A percentile compares a stretch with the other conserved stretches of the same genome.
phyloP scores from a whole-genome alignment of 225 moss, liverwort and hornwort genomes.

The Physcomitrellopsis africana region DNA sequence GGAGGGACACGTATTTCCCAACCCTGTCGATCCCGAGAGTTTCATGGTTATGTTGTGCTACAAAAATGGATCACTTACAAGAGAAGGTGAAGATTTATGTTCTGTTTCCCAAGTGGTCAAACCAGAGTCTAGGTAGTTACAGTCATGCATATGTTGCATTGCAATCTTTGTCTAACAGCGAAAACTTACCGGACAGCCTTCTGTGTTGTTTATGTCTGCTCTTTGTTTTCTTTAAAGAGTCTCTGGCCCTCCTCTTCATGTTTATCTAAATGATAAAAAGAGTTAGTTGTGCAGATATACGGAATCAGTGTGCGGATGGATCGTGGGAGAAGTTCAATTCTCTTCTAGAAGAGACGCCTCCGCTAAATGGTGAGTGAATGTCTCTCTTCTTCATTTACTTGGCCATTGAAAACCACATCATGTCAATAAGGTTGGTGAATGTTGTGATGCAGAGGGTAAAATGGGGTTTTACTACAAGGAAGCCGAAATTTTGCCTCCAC shows the following conservation, averaged over 20 bases:
- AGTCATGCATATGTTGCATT: background rate
- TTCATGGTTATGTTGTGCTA: constrained; percentile 95
- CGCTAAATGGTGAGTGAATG: constrained; percentile 62
- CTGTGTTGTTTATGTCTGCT: background rate
- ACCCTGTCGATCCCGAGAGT: constrained; percentile 84
- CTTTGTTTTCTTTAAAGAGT: background rate
- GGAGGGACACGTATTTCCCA: constrained; percentile 91
- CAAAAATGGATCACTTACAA: constrained; percentile 95
- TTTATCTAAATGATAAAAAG: background rate
- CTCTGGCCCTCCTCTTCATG: constrained; percentile 3
- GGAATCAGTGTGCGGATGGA: constrained; percentile 67
- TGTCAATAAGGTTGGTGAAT: constrained; percentile 20
- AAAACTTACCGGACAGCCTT: background rate
- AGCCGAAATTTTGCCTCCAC: constrained; percentile 81
- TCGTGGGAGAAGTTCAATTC: constrained; percentile 87
- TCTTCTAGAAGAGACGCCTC: constrained; percentile 58
- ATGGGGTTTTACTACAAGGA: constrained; percentile 94
- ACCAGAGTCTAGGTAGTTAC: background rate
- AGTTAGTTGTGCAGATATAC: constrained; percentile 56
- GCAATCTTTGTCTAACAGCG: background rate
- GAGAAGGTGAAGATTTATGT: constrained; percentile 62
- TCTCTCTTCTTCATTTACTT: background rate
- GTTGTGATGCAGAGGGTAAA: constrained; percentile 57
- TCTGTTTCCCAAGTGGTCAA: background rate
- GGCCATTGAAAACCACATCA: background rate